phyloP scores from a whole-genome alignment of 805 yeast genomes.

The Cyberlindnera subsufficiens region DNA sequence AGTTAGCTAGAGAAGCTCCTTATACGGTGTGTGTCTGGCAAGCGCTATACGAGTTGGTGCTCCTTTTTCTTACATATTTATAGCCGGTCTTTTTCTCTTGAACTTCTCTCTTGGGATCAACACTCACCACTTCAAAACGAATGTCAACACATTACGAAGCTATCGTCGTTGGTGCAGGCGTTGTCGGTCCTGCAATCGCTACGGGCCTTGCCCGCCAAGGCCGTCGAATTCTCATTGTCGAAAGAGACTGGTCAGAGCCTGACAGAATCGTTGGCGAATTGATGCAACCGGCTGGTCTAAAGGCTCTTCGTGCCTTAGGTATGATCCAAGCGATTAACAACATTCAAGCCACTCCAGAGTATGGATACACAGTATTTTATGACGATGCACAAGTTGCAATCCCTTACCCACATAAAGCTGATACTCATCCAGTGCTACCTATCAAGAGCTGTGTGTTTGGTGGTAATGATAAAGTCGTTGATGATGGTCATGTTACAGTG shows the following conservation, averaged over 20 bases:
- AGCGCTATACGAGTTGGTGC: no score
- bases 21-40: no score
- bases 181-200: constrained; percentile 91
- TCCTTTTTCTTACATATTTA: no score
- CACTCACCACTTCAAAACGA: neutral
- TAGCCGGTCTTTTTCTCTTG: neutral
- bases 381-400: constrained; percentile 51
- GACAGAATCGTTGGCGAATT: constrained; percentile 97
- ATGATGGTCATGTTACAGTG: constrained; percentile 40
- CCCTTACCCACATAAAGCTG: constrained; percentile 65
- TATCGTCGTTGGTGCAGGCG: constrained; percentile 97
- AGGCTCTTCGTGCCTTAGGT: constrained; percentile 76
- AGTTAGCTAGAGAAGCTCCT: no score
- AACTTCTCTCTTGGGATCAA: neutral
- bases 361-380: constrained; percentile 78
- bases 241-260: constrained; percentile 87
- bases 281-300: constrained; percentile 94
- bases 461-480: constrained; percentile 51
- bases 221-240: constrained; percentile 65
- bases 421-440: constrained; percentile 38
- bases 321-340: constrained; percentile 69
- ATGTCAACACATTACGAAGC: constrained; percentile 51
- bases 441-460: constrained; percentile 50
- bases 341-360: constrained; percentile 70
- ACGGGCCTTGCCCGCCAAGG: constrained; percentile 89